A percentile compares a stretch with the other conserved stretches of the same genome.
Evolutionary conservation across 2,329 filamentous ascomycete genomes (phyloP).

Genomic region (Fusarium nematophilum): DNA sequence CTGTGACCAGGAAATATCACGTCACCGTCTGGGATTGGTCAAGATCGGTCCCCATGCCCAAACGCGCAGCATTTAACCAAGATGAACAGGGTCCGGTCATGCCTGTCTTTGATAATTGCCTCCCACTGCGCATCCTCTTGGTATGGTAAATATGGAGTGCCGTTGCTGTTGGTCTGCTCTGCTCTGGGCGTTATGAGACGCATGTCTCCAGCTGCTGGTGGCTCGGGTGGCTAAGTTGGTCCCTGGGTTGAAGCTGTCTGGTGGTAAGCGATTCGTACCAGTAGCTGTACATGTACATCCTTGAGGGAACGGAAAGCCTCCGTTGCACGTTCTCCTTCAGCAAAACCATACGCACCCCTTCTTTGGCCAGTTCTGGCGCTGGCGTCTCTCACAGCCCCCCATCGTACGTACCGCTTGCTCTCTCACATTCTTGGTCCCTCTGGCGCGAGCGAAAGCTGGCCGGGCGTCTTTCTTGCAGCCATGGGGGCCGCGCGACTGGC

Average conservation of each 20-base stretch:
- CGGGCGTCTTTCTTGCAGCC: constrained; percentile 27
- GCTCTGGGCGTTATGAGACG: constrained; percentile 1
- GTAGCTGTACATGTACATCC: constrained; percentile 9
- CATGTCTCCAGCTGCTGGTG: constrained; percentile 5
- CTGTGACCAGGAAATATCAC: constrained; percentile 21
- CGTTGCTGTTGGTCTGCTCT: constrained; percentile 1
- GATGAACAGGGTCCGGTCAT: background rate
- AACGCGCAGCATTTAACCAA: constrained; percentile 10
- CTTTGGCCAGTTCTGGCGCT: constrained; percentile 14
- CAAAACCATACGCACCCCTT: constrained; percentile 17
- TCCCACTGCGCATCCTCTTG: background rate
- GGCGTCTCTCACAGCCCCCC: constrained; percentile 11
- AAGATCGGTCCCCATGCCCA: background rate
- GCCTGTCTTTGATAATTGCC: background rate
- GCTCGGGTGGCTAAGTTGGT: background rate
- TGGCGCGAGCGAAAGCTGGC: constrained; percentile 30
- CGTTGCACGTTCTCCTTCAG: constrained; percentile 7
- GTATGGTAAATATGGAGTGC: constrained; percentile 10
- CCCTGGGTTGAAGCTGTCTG: background rate
- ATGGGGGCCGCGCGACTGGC: constrained; percentile 30
- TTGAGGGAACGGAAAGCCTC: constrained; percentile 26
- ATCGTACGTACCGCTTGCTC: constrained; percentile 9
- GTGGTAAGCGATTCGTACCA: constrained; percentile 14
- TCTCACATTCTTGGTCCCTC: constrained; percentile 25
- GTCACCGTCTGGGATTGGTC: constrained; percentile 21